phyloP scores from a whole-genome alignment of 371 early-diverging fungal genomes.

The Mucor mucedo region DNA sequence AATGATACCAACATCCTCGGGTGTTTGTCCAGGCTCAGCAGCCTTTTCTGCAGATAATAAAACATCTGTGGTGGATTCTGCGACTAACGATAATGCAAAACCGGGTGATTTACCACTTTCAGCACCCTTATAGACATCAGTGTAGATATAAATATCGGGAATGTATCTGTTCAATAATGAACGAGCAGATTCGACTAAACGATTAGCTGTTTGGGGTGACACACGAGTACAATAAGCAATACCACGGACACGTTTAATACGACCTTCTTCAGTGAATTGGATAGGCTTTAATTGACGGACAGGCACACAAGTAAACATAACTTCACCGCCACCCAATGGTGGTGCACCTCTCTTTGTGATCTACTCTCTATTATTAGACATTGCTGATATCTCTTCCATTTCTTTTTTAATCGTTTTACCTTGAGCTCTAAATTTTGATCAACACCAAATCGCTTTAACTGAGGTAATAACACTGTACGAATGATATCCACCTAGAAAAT shows the following conservation, averaged over 20 bases:
- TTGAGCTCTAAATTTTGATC: constrained; percentile 84
- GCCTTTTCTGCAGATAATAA: constrained; percentile 85
- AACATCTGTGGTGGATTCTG: constrained; percentile 88
- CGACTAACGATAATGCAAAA: constrained; percentile 90
- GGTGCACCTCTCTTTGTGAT: constrained; percentile 92
- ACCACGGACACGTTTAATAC: constrained; percentile 94
- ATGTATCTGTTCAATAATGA: constrained; percentile 85
- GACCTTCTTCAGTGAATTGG: constrained; percentile 81
- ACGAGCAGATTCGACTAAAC: constrained; percentile 90
- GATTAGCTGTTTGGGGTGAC: constrained; percentile 94
- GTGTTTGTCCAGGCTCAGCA: constrained; percentile 77
- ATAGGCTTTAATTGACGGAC: constrained; percentile 83
- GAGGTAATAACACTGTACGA: constrained; percentile 89
- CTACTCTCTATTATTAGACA: constrained; percentile 25
- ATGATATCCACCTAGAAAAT: constrained; percentile 77
- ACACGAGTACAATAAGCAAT: constrained; percentile 92
- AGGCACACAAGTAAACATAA: constrained; percentile 84
- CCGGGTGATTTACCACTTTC: constrained; percentile 95
- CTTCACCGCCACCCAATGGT: constrained; percentile 96
- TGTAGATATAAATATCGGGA: constrained; percentile 96
- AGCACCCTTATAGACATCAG: constrained; percentile 94
- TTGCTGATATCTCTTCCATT: not conserved
- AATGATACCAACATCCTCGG: constrained; percentile 87
- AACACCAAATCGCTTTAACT: constrained; percentile 84
- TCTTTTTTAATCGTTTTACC: constrained; percentile 34